phyloP scores from a whole-genome alignment of 2,329 filamentous ascomycete genomes.

The Chrysoporthe cubensis region DNA sequence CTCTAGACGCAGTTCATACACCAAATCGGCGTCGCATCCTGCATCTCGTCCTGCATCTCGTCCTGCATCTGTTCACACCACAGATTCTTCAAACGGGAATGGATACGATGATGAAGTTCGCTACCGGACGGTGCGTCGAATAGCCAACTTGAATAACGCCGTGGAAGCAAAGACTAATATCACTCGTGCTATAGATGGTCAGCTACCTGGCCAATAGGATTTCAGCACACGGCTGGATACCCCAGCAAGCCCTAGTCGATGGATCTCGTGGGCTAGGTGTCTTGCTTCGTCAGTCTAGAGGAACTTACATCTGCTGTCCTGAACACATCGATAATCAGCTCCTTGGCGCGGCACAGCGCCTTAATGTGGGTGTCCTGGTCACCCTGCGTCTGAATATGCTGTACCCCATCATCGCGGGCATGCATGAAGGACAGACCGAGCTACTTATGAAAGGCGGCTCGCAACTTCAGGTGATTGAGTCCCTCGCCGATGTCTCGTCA shows the following conservation, averaged over 20 bases:
- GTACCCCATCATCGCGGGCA: conserved; percentile 46
- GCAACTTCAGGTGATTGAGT: conserved; percentile 50
- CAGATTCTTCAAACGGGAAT: conserved; percentile 21
- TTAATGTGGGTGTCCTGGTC: conserved; percentile 51
- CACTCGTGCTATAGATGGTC: conserved; percentile 35
- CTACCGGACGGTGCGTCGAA: conserved; percentile 36
- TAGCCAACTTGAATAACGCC: neutral
- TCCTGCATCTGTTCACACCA: conserved; percentile 23
- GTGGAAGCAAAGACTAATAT: neutral
- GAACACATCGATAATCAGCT: conserved; percentile 43
- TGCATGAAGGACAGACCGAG: conserved; percentile 47
- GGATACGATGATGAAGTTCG: conserved; percentile 38
- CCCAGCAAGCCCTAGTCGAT: conserved; percentile 28
- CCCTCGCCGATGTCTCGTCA: conserved; percentile 42
- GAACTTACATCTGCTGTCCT: conserved; percentile 47
- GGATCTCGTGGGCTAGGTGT: conserved; percentile 40
- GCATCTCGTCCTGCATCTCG: conserved; percentile 10
- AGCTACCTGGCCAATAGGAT: conserved; percentile 38
- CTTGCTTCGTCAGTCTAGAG: conserved; percentile 43
- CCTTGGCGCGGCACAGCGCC: conserved; percentile 46
- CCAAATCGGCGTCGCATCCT: neutral
- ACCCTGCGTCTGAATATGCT: conserved; percentile 55
- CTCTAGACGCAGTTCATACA: conserved; percentile 7
- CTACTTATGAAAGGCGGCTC: conserved; percentile 47
- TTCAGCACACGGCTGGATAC: conserved; percentile 39